Conservation (phyloP, 768 basidiomycete genomes). For the Termitomyces sp. region DNA sequence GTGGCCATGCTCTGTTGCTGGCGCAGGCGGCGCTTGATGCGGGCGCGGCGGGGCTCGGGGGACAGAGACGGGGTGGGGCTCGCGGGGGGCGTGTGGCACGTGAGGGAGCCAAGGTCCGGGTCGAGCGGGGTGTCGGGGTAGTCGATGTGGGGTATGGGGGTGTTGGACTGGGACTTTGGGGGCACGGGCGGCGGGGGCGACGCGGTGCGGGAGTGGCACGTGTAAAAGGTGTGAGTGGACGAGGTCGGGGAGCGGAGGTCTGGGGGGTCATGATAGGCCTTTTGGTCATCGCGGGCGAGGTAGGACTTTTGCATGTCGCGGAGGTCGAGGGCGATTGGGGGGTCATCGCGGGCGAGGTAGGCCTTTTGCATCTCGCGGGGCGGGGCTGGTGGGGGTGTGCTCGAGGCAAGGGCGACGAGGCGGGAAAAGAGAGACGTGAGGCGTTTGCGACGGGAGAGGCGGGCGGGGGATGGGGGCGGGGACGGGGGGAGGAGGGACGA, state of each 20-base stretch:
- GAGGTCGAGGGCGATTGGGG: background rate
- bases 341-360: constrained; percentile 6
- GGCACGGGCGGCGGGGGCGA: background rate
- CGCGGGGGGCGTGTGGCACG: background rate
- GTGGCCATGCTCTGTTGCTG: background rate
- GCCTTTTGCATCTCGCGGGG: constrained; percentile 7
- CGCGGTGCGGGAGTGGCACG: background rate
- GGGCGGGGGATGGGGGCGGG: background rate
- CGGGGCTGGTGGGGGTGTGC: background rate
- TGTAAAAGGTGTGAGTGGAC: background rate
- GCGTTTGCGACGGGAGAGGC: constrained; percentile 4
- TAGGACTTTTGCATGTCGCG: too few species aligned
- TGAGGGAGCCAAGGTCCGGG: background rate
- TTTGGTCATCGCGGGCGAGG: too few species aligned
- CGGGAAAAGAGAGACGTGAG: constrained; percentile 7
- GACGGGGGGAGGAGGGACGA: constrained; percentile 1
- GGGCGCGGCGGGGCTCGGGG: background rate
- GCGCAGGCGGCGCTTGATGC: background rate
- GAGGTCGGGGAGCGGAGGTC: background rate
- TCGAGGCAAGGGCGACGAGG: background rate
- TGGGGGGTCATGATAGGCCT: too few species aligned
- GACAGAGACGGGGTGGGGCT: background rate
- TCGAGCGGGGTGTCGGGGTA: background rate
- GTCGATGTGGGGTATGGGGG: background rate
- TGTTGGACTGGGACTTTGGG: background rate